Base-by-base conservation (phyloP, 768 basidiomycete species). In the Rhodocollybia butyracea region DNA sequence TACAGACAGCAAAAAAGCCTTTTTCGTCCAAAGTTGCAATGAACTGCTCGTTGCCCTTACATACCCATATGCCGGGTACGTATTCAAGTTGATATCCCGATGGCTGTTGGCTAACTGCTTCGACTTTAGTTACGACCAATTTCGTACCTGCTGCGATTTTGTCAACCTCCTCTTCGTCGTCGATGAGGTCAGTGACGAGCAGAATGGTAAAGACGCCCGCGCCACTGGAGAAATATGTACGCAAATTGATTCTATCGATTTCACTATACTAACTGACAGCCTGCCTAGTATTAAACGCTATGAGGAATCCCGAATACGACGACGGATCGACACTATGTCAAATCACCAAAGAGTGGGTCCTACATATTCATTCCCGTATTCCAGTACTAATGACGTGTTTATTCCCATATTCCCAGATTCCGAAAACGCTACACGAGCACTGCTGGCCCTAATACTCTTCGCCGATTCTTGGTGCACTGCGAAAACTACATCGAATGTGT, bases 131-230 rank as follows among this genome's bases (percentile, higher is more conserved):
- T 30, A 36, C 34, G 17, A 42, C 5, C 36, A 57, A n/a, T 56
- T 55, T 39, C 78, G 78, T 36, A 50, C 48, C 26, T 50, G 48
- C 15, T 50, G 48, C 26, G 48, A 50, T 38, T 50, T 50, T 24
- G 72, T 85, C 56, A 85, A 86, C 61, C 69, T 83, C 12, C 76
- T 88, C 27, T 87, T 84, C 69, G 80, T 83, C 56, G 74, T 86
- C 46, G 86, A 88, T 66, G 85, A 87, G 67, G 75, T 85, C 51
- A 85, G 82, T 65, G 84, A 86, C 59, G 84, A 85, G 55, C 85
- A 86, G 64, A 76, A 71, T 62, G 80, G 79, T 26, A 68, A 69
- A 52, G 85, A 80, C 46, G 85, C 83, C 38, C 73, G 73, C 40
- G 70, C 69, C 24, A 85, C 81, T 27, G 81, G 82, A 17, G 71